Evolutionary conservation across 352 stramenopile genomes (phyloP).

Genomic region (Globisporangium acanthophoron): DNA sequence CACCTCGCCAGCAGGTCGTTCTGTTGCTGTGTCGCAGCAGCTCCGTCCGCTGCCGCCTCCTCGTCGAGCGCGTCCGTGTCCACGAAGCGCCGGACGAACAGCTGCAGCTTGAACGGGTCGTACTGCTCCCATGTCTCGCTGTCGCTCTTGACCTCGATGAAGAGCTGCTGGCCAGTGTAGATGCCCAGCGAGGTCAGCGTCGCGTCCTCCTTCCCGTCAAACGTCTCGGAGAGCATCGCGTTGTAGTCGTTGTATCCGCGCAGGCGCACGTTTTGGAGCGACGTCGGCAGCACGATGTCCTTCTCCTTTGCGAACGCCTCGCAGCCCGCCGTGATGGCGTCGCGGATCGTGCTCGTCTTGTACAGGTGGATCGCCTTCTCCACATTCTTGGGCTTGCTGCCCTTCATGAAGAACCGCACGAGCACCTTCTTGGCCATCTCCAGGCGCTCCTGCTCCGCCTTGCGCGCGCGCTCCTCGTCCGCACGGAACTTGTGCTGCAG

Average conservation of each 20-base stretch:
- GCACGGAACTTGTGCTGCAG: conserved; percentile 58
- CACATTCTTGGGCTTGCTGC: conserved; percentile 50
- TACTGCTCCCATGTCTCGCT: conserved; percentile 61
- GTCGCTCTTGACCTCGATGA: conserved; percentile 58
- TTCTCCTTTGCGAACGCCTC: conserved; percentile 60
- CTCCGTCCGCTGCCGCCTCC: conserved; percentile 8
- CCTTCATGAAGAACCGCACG: conserved; percentile 79
- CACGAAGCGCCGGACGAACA: conserved; percentile 67
- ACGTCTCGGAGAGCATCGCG: conserved; percentile 56
- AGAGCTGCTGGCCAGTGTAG: conserved; percentile 69
- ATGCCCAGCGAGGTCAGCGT: conserved; percentile 51
- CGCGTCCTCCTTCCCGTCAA: conserved; percentile 47
- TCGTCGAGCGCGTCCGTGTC: conserved; percentile 13
- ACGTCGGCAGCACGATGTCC: conserved; percentile 35
- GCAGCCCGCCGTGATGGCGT: conserved; percentile 36
- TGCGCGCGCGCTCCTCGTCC: conserved; percentile 55
- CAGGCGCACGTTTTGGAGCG: conserved; percentile 52
- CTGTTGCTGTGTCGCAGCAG: not conserved
- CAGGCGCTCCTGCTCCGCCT: conserved; percentile 54
- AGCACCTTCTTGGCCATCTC: conserved; percentile 75
- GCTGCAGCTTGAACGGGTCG: conserved; percentile 56
- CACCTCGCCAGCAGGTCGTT: conserved; percentile 38
- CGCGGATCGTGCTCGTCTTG: conserved; percentile 60
- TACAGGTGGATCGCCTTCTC: conserved; percentile 72
- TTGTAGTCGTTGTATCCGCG: conserved; percentile 79